Evolutionary conservation across 371 early-diverging fungal species (phyloP).

Genomic region (Mortierella sp.): DNA sequence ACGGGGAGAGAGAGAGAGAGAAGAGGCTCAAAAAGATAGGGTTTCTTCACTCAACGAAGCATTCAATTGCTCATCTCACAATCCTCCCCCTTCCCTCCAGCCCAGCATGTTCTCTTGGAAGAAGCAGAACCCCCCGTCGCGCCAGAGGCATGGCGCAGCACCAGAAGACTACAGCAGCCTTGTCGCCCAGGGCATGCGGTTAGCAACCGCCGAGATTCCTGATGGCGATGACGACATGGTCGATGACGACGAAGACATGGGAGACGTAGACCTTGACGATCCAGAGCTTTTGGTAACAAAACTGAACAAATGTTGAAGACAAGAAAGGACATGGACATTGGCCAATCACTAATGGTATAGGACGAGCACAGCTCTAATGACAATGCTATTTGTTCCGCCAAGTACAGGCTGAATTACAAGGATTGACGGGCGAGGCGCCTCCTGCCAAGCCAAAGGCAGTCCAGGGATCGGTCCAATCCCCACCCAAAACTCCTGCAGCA

Average conservation of each 20-base stretch:
- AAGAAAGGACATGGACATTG: too few species aligned
- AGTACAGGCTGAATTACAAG: conserved; percentile 46
- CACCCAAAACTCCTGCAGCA: not conserved
- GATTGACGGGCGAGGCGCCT: conserved; percentile 34
- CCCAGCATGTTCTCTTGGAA: conserved; percentile 49
- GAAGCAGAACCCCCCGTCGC: conserved; percentile 51
- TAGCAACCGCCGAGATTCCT: conserved; percentile 42
- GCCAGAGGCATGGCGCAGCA: conserved; percentile 17
- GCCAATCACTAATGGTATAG: too few species aligned
- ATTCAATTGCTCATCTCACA: too few species aligned
- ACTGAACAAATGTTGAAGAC: not conserved
- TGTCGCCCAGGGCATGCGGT: conserved; percentile 39
- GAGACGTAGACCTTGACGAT: conserved; percentile 65
- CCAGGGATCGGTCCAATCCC: conserved; percentile 7
- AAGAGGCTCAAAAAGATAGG: too few species aligned
- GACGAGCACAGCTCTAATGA: too few species aligned
- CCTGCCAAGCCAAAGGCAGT: conserved; percentile 24
- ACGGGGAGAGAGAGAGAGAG: too few species aligned
- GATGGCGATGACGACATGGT: conserved; percentile 31
- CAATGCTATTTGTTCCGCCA: too few species aligned
- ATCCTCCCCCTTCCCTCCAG: too few species aligned
- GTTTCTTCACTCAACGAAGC: too few species aligned
- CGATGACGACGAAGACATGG: conserved; percentile 55
- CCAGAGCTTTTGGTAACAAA: conserved; percentile 58
- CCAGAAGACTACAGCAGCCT: conserved; percentile 37